Percentiles rank a stretch among this genome's conserved stretches.
These are phyloP conservation scores for Turnera subulata DNA, from an alignment of 345 rosid genomes.

Conservation along the genomic window DNA sequence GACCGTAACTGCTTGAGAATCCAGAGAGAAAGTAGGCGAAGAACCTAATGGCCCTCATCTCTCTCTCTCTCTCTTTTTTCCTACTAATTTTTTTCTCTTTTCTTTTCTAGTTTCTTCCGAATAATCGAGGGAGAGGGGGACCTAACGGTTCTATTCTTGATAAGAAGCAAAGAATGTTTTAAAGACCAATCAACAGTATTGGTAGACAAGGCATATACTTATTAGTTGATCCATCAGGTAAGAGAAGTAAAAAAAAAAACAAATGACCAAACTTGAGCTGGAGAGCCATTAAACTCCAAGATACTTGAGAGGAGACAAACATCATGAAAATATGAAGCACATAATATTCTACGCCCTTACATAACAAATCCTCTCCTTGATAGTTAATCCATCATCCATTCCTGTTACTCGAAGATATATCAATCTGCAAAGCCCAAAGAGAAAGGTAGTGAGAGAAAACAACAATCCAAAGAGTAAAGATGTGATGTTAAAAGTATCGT, in stretches of 20 bases:
- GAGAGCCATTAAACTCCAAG: not conserved
- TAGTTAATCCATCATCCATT: constrained; percentile 82
- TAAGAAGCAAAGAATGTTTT: too few relatives aligned
- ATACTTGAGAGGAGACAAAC: not conserved
- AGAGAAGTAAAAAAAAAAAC: not conserved
- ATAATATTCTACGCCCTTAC: constrained; percentile 38
- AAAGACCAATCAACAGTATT: not conserved
- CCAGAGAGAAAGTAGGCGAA: too few relatives aligned
- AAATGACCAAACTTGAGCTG: not conserved
- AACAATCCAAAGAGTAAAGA: not conserved
- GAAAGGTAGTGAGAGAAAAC: constrained; percentile 1
- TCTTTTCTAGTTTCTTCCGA: too few relatives aligned
- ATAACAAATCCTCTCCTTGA: constrained; percentile 82
- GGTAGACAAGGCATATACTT: not conserved
- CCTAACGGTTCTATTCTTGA: too few relatives aligned
- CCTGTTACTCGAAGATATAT: constrained; percentile 88
- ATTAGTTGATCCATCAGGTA: not conserved
- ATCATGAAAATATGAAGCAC: not conserved
- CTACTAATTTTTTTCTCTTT: too few relatives aligned
- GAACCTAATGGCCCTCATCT: too few relatives aligned
- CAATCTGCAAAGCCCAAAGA: constrained; percentile 48
- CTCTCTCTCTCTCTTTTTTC: too few relatives aligned
- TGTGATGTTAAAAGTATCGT: not conserved
- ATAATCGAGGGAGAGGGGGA: too few relatives aligned
- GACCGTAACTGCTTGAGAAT: too few relatives aligned